Percentiles rank a stretch among this genome's conserved stretches.
These are phyloP conservation scores for Thalia dealbata DNA, from an alignment of 176 grass and related monocot genomes.

Conservation along the genomic window DNA sequence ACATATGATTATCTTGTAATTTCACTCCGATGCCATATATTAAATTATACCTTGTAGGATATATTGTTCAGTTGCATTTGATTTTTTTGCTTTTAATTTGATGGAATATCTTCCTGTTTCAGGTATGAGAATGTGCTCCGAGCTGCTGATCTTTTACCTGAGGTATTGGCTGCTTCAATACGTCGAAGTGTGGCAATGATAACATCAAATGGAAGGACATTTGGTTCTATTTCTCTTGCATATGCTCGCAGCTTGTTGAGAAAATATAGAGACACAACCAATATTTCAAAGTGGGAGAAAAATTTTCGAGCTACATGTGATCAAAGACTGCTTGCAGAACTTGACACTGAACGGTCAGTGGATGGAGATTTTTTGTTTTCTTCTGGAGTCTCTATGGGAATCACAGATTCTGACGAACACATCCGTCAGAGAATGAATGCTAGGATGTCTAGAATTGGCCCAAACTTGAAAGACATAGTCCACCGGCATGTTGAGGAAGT, in stretches of 20 bases:
- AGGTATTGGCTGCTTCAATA: conserved; percentile 64
- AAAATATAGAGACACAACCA: conserved; percentile 74
- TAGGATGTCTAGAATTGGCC: conserved; percentile 49
- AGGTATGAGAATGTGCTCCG: conserved; percentile 91
- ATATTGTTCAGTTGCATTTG: neutral
- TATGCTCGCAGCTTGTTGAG: conserved; percentile 81
- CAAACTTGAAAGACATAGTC: conserved; percentile 92
- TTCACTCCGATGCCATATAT: neutral
- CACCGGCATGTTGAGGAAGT: conserved; percentile 61
- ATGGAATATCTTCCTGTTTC: conserved; percentile 8
- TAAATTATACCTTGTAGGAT: neutral
- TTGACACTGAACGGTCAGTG: conserved; percentile 70
- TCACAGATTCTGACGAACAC: conserved; percentile 74
- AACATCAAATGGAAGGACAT: conserved; percentile 43
- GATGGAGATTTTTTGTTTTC: conserved; percentile 64
- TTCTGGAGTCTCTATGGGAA: conserved; percentile 36
- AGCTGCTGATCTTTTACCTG: conserved; percentile 65
- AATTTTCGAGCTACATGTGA: conserved; percentile 63
- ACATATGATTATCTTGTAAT: neutral
- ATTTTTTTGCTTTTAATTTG: neutral
- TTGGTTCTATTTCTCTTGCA: conserved; percentile 50
- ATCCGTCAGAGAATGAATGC: conserved; percentile 69
- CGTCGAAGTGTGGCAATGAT: conserved; percentile 33
- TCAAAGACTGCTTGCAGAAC: conserved; percentile 78
- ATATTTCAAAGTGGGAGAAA: conserved; percentile 82